phyloP scores from a whole-genome alignment of 2,329 filamentous ascomycete genomes.

The Aspergillus brunneoviolaceus region DNA sequence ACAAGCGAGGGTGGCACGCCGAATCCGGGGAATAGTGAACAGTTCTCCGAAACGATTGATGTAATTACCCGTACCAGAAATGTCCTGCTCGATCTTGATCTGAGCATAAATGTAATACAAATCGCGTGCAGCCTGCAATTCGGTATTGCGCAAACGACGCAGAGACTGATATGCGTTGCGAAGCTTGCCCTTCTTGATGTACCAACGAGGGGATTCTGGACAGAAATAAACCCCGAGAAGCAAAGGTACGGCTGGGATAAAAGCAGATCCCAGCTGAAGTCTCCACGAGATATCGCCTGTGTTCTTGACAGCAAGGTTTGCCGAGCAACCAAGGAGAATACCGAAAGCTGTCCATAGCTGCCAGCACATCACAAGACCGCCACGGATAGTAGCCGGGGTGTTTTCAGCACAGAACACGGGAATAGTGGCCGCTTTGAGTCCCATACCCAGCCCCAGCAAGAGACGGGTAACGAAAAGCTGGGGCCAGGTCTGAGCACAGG shows the following conservation, averaged over 20 bases:
- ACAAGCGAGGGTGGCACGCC: constrained; percentile 69
- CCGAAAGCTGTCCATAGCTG: constrained; percentile 59
- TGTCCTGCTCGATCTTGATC: constrained; percentile 47
- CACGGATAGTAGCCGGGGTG: constrained; percentile 55
- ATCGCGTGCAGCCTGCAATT: constrained; percentile 62
- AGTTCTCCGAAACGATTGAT: constrained; percentile 58
- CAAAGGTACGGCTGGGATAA: constrained; percentile 64
- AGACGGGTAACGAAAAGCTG: constrained; percentile 58
- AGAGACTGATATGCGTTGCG: constrained; percentile 61
- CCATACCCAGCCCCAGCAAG: constrained; percentile 63
- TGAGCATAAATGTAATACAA: constrained; percentile 61
- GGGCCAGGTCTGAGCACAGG: constrained; percentile 58
- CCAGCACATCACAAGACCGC: constrained; percentile 58
- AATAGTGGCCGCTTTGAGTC: constrained; percentile 58
- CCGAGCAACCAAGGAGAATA: constrained; percentile 66
- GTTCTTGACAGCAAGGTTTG: constrained; percentile 64
- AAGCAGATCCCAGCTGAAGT: constrained; percentile 63
- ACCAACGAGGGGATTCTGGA: constrained; percentile 66
- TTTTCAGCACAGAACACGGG: constrained; percentile 58
- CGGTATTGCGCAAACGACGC: constrained; percentile 56
- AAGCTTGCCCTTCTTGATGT: constrained; percentile 65
- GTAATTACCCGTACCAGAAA: constrained; percentile 54
- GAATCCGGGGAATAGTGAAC: constrained; percentile 50
- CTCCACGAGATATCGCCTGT: constrained; percentile 62
- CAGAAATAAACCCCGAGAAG: constrained; percentile 60